phyloP scores from a whole-genome alignment of 2,329 filamentous ascomycete genomes.

The Monosporascus sp. region DNA sequence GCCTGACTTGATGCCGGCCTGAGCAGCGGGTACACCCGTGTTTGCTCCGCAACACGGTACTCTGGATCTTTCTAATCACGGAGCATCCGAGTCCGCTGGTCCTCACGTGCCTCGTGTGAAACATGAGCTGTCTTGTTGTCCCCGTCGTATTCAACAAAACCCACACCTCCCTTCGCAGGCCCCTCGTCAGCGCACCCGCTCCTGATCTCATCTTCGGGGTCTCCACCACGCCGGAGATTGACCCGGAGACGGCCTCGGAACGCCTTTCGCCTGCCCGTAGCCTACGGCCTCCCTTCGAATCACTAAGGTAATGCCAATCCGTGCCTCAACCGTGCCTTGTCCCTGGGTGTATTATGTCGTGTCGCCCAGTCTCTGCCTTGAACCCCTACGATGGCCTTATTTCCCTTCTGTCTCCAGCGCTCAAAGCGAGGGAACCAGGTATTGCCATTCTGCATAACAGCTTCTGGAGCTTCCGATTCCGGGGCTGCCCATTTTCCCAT shows the following conservation, averaged over 20 bases:
- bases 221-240: not conserved
- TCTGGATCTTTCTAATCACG: not conserved
- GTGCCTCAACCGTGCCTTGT: no score
- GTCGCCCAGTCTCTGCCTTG: no score
- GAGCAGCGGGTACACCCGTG: not conserved
- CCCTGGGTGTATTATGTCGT: no score
- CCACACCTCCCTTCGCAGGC: slow-evolving; percentile 2
- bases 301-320: not conserved
- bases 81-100: not conserved
- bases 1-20: not conserved
- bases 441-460: not conserved
- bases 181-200: slow-evolving; percentile 6
- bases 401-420: not conserved
- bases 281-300: slow-evolving; percentile 9
- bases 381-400: no score
- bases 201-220: slow-evolving; percentile 1
- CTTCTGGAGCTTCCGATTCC: not conserved
- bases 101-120: not conserved
- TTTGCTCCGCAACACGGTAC: not conserved
- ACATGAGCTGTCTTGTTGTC: not conserved
- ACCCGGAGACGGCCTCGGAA: not conserved
- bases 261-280: slow-evolving; percentile 4
- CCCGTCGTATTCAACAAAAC: not conserved
- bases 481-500: not conserved
- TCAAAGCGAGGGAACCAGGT: not conserved